These are phyloP conservation scores for Hypoxylon fragiforme DNA, from an alignment of 495 filamentous ascomycete species.

Conservation along the genomic window DNA sequence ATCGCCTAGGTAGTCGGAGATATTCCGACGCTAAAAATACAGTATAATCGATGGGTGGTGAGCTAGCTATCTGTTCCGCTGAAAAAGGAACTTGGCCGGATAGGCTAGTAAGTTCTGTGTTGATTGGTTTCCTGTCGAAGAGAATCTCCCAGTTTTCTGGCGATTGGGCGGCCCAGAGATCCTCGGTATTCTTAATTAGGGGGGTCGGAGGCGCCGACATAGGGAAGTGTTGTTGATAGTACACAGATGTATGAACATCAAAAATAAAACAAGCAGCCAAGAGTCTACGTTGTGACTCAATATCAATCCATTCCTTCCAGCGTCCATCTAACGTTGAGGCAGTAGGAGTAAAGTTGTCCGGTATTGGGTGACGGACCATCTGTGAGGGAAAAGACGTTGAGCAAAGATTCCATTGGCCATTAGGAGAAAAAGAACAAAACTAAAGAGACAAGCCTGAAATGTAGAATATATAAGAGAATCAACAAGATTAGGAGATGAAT, in stretches of 20 bases:
- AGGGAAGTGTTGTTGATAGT: slow-evolving; percentile 46
- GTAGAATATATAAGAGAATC: slow-evolving; percentile 42
- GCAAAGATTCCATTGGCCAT: slow-evolving; percentile 45
- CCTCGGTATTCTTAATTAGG: slow-evolving; percentile 39
- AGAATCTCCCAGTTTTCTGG: slow-evolving; percentile 41
- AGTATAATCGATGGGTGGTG: slow-evolving; percentile 39
- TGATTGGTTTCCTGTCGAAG: slow-evolving; percentile 31
- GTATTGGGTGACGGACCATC: slow-evolving; percentile 43
- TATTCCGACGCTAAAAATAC: slow-evolving; percentile 43
- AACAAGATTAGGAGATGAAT: slow-evolving; percentile 42
- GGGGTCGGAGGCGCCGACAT: slow-evolving; percentile 41
- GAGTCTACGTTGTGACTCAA: slow-evolving; percentile 54
- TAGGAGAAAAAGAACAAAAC: slow-evolving; percentile 43
- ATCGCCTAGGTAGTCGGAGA: slow-evolving; percentile 43
- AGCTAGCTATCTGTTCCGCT: slow-evolving; percentile 32
- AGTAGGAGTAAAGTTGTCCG: slow-evolving; percentile 34
- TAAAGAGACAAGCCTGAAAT: slow-evolving; percentile 39
- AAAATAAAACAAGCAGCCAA: slow-evolving; percentile 53
- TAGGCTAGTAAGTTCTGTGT: slow-evolving; percentile 30
- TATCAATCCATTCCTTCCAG: slow-evolving; percentile 54
- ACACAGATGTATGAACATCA: slow-evolving; percentile 55
- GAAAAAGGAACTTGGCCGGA: slow-evolving; percentile 36
- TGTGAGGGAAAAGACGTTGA: slow-evolving; percentile 49
- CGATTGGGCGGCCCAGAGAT: slow-evolving; percentile 46
- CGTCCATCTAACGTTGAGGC: slow-evolving; percentile 32